These are phyloP conservation scores for Mycocentrospora acerina DNA, from an alignment of 2,329 filamentous ascomycete species.

Conservation along the genomic window DNA sequence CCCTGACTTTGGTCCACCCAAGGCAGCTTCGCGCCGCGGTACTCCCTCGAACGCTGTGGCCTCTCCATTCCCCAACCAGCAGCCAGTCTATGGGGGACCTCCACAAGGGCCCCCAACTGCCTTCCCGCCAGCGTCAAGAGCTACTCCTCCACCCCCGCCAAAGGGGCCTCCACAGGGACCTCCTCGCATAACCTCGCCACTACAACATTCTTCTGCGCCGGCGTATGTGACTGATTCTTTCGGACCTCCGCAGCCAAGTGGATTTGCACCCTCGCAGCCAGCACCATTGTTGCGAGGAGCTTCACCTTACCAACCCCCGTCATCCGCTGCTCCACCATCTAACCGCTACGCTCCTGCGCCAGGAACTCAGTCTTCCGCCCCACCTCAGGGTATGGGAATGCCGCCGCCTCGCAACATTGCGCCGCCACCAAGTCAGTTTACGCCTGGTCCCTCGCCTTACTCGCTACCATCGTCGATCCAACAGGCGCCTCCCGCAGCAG, in stretches of 20 bases:
- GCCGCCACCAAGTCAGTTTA: constrained; percentile 43
- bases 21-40: constrained; percentile 66
- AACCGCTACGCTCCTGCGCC: constrained; percentile 67
- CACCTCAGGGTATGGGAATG: constrained; percentile 36
- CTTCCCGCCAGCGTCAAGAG: constrained; percentile 60
- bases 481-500: constrained; percentile 41
- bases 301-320: constrained; percentile 85
- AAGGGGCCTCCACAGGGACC: constrained; percentile 62
- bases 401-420: constrained; percentile 47
- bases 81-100: constrained; percentile 43
- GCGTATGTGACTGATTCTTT: constrained; percentile 66
- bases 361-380: constrained; percentile 53
- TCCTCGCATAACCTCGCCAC: constrained; percentile 66
- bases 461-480: constrained; percentile 35
- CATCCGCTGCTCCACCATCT: constrained; percentile 62
- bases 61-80: constrained; percentile 73
- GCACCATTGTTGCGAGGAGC: constrained; percentile 70
- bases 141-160: constrained; percentile 76
- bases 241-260: constrained; percentile 54
- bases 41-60: constrained; percentile 73
- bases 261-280: constrained; percentile 51
- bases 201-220: constrained; percentile 50
- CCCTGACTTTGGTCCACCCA: constrained; percentile 72
- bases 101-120: constrained; percentile 60
- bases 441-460: constrained; percentile 37